Evolutionary conservation across 2,329 filamentous ascomycete species (phyloP), one percentile per base, ranked within the genome.

Genomic region (Trichoderma koningiopsis): DNA sequence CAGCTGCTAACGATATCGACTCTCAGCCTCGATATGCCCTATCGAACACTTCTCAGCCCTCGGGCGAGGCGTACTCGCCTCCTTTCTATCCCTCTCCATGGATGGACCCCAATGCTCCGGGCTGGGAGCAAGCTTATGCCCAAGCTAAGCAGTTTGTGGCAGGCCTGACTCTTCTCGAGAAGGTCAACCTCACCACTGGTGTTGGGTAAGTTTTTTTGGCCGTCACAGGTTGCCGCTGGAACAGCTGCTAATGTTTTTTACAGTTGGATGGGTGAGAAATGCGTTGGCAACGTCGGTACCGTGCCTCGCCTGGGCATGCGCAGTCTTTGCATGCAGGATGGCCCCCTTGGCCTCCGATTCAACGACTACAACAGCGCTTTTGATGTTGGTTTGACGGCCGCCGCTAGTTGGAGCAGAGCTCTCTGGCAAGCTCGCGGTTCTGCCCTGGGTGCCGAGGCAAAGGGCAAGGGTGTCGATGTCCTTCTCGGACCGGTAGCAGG

Each of bases 161-260:
- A 11, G 89, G 94, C 77, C 81, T 97, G 80, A 97, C 93, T 0
- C 84, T 97, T 43, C 77, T 89, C 13, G 94, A 97, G 79, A 97
- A 97, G 83, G 93, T 98, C 80, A 98, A 98, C 79, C 79, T 99
- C 72, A 98, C 95, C 3, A 97, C 94, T 0, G 95, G 95, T 79
- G 88, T 91, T 72, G 94, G 94, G 87, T 95, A 81, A 79, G 89
- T 81, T n/a, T 22, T 16, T 11, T 31, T 19, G 16, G 27, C 19
- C 19, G 8, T 13, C 10, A 22, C 31, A 19, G 37, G n/a, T n/a
- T 55, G 55, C 24, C 14, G 24, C 13, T 19, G 29, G 3, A 27
- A 27, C 19, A 33, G 22, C 13, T 19, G 22, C 53, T 60, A 27
- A 67, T 71, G 72, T 43, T 72, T 59, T 3, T 2, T 13, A 10